A percentile compares a stretch with the other conserved stretches of the same genome.
These are phyloP conservation scores for Hypoxylon sp. DNA, from an alignment of 2,329 filamentous ascomycete genomes.

Conservation along the genomic window DNA sequence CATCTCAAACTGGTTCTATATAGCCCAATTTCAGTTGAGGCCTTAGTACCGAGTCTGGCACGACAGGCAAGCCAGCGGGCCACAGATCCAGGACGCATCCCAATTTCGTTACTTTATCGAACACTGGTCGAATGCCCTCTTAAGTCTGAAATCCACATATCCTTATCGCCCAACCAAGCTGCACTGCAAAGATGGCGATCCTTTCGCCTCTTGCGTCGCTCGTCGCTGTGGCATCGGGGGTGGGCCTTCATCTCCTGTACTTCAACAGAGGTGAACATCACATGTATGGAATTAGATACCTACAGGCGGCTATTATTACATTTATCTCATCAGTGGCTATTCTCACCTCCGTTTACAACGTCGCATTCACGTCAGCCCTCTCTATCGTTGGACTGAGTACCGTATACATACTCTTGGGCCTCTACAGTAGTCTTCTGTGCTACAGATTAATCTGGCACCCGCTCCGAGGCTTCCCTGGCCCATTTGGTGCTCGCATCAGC, in stretches of 20 bases:
- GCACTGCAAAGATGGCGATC: not conserved
- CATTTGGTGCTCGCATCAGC: not conserved
- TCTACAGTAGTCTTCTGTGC: not conserved
- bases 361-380: not conserved
- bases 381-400: not conserved
- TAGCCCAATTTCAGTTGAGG: not conserved
- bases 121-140: not conserved
- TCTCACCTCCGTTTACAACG: not conserved
- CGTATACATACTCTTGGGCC: not conserved
- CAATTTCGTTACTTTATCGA: not conserved
- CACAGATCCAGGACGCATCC: not conserved
- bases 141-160: not conserved
- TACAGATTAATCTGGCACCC: not conserved
- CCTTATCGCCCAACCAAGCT: not conserved
- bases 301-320: not conserved
- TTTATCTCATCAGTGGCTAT: not conserved
- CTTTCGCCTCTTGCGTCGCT: not conserved
- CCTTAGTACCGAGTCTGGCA: not conserved
- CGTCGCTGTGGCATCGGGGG: not conserved
- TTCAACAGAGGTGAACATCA: slow-evolving; percentile 1
- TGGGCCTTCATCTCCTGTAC: not conserved
- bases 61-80: not conserved
- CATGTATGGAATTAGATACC: not conserved
- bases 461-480: not conserved
- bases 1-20: not conserved